These are phyloP conservation scores for Blumeriella jaapii DNA, from an alignment of 2,329 filamentous ascomycete genomes.

Conservation along the genomic window DNA sequence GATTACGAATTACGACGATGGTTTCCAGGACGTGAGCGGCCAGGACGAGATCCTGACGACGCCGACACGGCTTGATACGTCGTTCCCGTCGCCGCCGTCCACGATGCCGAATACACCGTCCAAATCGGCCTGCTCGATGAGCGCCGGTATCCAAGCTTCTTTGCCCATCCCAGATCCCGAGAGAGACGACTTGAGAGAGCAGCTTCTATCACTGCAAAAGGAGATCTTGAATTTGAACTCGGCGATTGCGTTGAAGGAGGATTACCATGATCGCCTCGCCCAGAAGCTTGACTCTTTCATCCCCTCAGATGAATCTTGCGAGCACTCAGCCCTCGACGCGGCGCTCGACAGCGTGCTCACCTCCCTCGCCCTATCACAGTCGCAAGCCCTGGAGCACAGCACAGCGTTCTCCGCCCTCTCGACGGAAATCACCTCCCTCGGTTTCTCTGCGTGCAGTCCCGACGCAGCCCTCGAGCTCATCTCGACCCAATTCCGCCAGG, in stretches of 20 bases:
- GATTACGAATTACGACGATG: constrained; percentile 22
- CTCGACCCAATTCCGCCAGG: constrained; percentile 39
- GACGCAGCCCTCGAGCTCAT: constrained; percentile 33
- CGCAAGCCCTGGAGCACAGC: constrained; percentile 24
- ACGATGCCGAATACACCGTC: constrained; percentile 24
- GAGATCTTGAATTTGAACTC: constrained; percentile 21
- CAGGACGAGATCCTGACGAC: constrained; percentile 21
- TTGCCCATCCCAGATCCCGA: constrained; percentile 17
- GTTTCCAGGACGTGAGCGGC: constrained; percentile 11
- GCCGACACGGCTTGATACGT: constrained; percentile 20
- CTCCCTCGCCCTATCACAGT: constrained; percentile 24
- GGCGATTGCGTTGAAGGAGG: constrained; percentile 19
- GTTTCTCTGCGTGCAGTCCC: constrained; percentile 40
- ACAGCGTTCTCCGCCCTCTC: constrained; percentile 40
- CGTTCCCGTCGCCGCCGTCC: constrained; percentile 25
- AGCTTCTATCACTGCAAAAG: constrained; percentile 18
- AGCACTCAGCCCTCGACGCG: constrained; percentile 21
- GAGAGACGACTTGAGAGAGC: constrained; percentile 16
- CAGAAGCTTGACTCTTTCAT: constrained; percentile 23
- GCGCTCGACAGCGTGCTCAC: constrained; percentile 26
- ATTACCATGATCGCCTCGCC: constrained; percentile 19
- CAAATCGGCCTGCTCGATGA: constrained; percentile 11
- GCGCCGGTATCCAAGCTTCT: constrained; percentile 16
- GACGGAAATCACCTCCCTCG: constrained; percentile 35
- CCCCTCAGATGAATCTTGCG: constrained; percentile 16